These are phyloP conservation scores for Pseudogymnoascus sp. DNA, from an alignment of 2,329 filamentous ascomycete species.

Conservation along the genomic window DNA sequence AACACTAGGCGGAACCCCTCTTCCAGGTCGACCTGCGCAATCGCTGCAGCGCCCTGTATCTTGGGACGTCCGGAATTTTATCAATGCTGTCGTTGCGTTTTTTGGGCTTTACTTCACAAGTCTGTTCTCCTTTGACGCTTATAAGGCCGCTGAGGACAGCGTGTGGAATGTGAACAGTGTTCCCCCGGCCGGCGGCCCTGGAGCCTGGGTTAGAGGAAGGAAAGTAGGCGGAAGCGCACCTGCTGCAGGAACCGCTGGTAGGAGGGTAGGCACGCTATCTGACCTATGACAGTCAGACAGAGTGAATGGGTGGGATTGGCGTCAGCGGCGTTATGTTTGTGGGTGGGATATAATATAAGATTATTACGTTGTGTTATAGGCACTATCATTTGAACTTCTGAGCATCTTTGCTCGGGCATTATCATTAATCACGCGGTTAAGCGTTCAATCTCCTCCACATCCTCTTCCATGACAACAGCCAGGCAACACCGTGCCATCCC, in stretches of 20 bases:
- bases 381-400: conserved; percentile 3
- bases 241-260: not conserved
- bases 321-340: not conserved
- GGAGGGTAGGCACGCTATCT: not conserved
- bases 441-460: conserved; percentile 25
- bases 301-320: not conserved
- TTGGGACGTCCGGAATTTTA: conserved; percentile 36
- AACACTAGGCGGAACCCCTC: conserved; percentile 45
- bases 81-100: conserved; percentile 47
- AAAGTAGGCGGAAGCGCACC: not conserved
- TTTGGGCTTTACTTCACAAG: conserved; percentile 55
- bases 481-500: conserved; percentile 63
- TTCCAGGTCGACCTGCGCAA: conserved; percentile 21
- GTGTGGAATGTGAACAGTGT: not conserved
- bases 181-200: not conserved
- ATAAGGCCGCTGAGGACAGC: conserved; percentile 48
- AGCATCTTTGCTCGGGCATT: not conserved
- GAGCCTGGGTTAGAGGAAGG: conserved; percentile 3
- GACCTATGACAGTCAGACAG: not conserved
- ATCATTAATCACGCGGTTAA: conserved; percentile 7
- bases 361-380: not conserved
- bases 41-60: conserved; percentile 21
- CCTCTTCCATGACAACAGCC: conserved; percentile 67
- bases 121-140: conserved; percentile 56
- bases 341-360: not conserved